Evolutionary conservation across 2,329 filamentous ascomycete species (phyloP), one percentile per base, ranked within the genome.

Genomic region (Hypomyces rosellus): DNA sequence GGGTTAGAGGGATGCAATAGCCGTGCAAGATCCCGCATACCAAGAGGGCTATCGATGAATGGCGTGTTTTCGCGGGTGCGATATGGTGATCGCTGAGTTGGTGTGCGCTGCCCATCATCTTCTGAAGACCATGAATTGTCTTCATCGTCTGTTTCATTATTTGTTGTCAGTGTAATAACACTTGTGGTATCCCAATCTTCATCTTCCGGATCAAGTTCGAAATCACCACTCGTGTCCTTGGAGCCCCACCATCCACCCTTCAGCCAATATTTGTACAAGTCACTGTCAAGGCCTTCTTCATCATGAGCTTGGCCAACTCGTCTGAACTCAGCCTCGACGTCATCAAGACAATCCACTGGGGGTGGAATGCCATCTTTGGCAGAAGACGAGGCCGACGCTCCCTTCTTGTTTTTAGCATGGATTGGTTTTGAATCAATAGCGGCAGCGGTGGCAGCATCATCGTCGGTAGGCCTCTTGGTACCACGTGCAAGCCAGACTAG

Each of bases 201-300:
- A 3, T 81, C 75, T 4, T 71, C 64, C 11, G 73, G 66, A 7
- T 67, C 62, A 1, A 84, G 84, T 33, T 74, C 66, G 65, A 91
- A 97, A 55, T 92, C 86, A 25, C 87, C 88, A 61, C 88, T 96
- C 5, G 76, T 75, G 64, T 97, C 92, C 33, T 84, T 75, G 14
- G 85, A 84, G 1, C 92, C 91, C 84, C 89, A 96, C 72, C 88
- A 88, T 7, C 88, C 89, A 16, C 89, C 89, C 48, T 77, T 74
- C 47, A 86, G 82, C 87, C 89, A 97, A 81, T 91, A 93, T 30
- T 75, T 74, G 65, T 96, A 97, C 2, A 96, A 71, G 52, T 82
- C 84, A 2, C 78, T 76, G 56, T 92, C 86, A 2, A 96, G 73
- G 37, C 81, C 79, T 25, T 79, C 77, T 58, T 93, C 87, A 38